Conservation (phyloP, 1,284 basidiomycete species). For the Ustilago lituana region DNA sequence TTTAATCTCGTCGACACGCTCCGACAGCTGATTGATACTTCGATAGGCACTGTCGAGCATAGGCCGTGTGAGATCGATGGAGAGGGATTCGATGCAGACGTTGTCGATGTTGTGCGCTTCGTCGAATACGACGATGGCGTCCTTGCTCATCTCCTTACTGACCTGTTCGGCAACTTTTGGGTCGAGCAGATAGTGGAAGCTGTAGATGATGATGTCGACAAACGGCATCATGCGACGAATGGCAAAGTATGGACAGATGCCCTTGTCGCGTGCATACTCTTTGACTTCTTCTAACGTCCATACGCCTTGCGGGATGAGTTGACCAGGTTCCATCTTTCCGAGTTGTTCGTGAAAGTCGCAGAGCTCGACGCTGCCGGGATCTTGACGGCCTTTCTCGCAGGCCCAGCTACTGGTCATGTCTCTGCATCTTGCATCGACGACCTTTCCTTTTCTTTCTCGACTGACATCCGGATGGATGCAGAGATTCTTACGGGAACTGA, state of each 20-base stretch:
- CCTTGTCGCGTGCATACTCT: constrained; percentile 84
- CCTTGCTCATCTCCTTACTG: constrained; percentile 95
- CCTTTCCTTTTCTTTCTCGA: constrained; percentile 96
- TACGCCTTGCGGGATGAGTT: constrained; percentile 85
- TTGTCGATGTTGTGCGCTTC: constrained; percentile 99
- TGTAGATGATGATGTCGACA: constrained; percentile 96
- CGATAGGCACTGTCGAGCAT: constrained; percentile 95
- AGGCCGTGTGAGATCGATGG: constrained; percentile 96
- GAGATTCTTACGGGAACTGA: constrained; percentile 95
- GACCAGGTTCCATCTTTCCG: constrained; percentile 82
- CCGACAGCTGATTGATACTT: constrained; percentile 85
- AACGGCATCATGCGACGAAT: constrained; percentile 98
- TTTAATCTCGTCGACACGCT: constrained; percentile 98
- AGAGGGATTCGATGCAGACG: constrained; percentile 97
- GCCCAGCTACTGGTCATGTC: constrained; percentile 89
- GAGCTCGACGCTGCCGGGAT: constrained; percentile 90
- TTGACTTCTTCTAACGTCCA: constrained; percentile 95
- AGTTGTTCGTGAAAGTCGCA: constrained; percentile 95
- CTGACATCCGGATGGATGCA: constrained; percentile 95
- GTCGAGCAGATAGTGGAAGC: constrained; percentile 98
- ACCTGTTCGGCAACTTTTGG: constrained; percentile 99
- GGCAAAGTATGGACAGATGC: constrained; percentile 94
- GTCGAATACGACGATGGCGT: constrained; percentile 98
- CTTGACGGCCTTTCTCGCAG: constrained; percentile 83
- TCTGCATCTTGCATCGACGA: constrained; percentile 94